A percentile compares a stretch with the other conserved stretches of the same genome.
Conservation (phyloP, 352 stramenopile species). For the Phytophthora parvispora region DNA sequence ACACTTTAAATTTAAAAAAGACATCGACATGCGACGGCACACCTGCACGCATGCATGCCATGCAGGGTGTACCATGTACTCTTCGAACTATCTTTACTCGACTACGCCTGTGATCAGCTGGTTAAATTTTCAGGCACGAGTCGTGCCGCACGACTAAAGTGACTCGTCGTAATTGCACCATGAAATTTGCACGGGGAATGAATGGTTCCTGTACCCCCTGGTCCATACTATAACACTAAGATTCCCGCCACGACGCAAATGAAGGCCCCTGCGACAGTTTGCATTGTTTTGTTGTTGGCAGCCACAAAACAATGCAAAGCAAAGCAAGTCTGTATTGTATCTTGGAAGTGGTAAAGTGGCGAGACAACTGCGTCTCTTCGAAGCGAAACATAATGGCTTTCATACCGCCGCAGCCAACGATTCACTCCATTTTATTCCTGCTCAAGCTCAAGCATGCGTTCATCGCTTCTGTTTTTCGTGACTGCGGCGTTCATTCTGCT, state of each 20-base stretch:
- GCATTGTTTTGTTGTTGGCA: conserved; percentile 1
- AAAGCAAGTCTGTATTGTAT: no score
- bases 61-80: no score
- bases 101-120: neutral
- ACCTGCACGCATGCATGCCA: no score
- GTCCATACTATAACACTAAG: neutral
- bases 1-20: no score
- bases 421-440: neutral
- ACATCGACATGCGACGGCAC: no score
- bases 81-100: neutral
- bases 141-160: no score
- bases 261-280: neutral
- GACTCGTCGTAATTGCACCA: neutral
- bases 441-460: neutral
- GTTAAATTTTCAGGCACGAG: no score
- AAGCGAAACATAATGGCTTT: neutral
- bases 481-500: neutral
- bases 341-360: neutral
- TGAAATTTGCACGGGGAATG: neutral
- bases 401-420: neutral
- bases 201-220: neutral
- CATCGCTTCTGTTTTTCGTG: neutral
- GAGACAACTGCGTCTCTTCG: neutral
- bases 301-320: neutral
- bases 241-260: neutral